Evolutionary conservation across 2,329 filamentous ascomycete species (phyloP).

Genomic region (Sarocladium oryzae): DNA sequence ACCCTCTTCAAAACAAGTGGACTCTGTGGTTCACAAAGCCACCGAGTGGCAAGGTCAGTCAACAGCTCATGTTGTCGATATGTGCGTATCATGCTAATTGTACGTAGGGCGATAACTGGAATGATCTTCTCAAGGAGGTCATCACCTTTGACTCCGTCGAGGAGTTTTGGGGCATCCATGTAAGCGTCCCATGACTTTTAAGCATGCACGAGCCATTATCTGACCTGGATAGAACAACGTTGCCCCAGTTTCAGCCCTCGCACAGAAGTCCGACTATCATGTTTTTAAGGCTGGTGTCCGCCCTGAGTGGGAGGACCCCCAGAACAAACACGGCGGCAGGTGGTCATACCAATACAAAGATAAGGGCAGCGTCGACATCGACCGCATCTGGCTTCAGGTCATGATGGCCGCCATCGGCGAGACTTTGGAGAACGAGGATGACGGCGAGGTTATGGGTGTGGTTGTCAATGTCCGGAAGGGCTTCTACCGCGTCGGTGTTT

Average conservation of each 20-base stretch:
- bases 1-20: conserved; percentile 95
- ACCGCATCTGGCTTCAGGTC: conserved; percentile 92
- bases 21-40: conserved; percentile 99
- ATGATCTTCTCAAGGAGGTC: conserved; percentile 94
- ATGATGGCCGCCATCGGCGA: conserved; percentile 97
- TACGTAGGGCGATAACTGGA: conserved; percentile 89
- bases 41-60: conserved; percentile 76
- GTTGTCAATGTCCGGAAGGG: conserved; percentile 98
- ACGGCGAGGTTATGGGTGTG: conserved; percentile 98
- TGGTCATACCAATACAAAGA: conserved; percentile 99
- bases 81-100: conserved; percentile 16
- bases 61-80: neutral
- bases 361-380: conserved; percentile 84
- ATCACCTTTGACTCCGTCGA: conserved; percentile 98
- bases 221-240: conserved; percentile 78
- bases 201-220: too few relatives aligned
- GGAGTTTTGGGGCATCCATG: conserved; percentile 99
- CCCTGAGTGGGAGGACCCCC: conserved; percentile 95
- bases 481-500: conserved; percentile 95
- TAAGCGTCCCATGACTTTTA: conserved; percentile 46
- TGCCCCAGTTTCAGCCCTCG: conserved; percentile 87
- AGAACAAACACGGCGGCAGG: conserved; percentile 99
- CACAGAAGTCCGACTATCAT: conserved; percentile 98
- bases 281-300: conserved; percentile 97
- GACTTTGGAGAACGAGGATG: conserved; percentile 89